Evolutionary conservation across 495 filamentous ascomycete species (phyloP).

Genomic region (Neurospora sp.): DNA sequence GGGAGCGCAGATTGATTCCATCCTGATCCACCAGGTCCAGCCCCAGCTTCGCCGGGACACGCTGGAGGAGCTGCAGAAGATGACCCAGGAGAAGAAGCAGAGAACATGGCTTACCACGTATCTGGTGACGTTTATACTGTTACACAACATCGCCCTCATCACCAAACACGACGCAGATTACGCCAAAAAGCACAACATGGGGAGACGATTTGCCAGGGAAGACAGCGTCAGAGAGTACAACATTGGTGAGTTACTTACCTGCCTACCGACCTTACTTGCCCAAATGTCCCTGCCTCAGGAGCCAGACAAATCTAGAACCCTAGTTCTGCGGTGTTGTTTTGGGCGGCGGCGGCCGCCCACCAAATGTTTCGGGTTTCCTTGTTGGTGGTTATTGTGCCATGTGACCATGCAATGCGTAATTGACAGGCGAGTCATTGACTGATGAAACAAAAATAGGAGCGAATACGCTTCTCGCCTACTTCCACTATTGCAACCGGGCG

Average conservation of each 20-base stretch:
- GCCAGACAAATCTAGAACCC: background rate
- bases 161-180: constrained; percentile 47
- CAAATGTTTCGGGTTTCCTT: background rate
- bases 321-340: background rate
- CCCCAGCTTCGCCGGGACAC: constrained; percentile 43
- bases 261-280: constrained; percentile 3
- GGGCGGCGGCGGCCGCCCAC: background rate
- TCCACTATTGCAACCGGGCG: constrained; percentile 50
- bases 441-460: constrained; percentile 30
- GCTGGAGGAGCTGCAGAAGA: constrained; percentile 45
- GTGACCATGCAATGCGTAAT: background rate
- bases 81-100: constrained; percentile 45
- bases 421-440: background rate
- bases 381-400: background rate
- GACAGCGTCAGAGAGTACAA: constrained; percentile 43
- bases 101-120: constrained; percentile 50
- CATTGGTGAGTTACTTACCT: constrained; percentile 27
- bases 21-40: constrained; percentile 47
- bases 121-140: constrained; percentile 46
- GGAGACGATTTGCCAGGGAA: constrained; percentile 41
- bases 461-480: constrained; percentile 48
- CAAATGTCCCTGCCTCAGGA: background rate
- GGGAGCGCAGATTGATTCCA: constrained; percentile 48
- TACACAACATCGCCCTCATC: constrained; percentile 49
- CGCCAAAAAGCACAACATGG: constrained; percentile 41